Evolutionary conservation across 176 grass and related monocot genomes (phyloP).

Genomic region (Eragrostis curvula): DNA sequence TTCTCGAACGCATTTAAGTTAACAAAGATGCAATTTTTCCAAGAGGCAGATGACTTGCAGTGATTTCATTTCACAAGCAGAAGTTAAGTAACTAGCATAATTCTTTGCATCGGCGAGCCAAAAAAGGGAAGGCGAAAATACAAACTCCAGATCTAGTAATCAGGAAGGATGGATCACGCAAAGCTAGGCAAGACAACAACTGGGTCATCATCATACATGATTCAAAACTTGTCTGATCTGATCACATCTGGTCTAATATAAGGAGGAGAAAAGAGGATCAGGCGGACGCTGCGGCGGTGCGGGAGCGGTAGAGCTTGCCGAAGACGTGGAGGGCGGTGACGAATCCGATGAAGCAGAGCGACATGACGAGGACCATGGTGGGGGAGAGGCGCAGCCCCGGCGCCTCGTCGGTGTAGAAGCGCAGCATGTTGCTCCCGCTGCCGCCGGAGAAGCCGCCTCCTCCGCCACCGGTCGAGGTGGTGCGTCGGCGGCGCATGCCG

Average conservation of each 20-base stretch:
- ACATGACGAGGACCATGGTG: slow-evolving; percentile 72
- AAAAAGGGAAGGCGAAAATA: not conserved
- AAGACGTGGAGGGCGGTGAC: slow-evolving; percentile 85
- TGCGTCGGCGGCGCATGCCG: slow-evolving; percentile 61
- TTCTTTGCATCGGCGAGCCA: slow-evolving; percentile 4
- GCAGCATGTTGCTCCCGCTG: slow-evolving; percentile 79
- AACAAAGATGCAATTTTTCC: not conserved
- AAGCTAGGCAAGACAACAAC: not conserved
- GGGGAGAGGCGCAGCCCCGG: slow-evolving; percentile 72
- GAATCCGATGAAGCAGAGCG: slow-evolving; percentile 70
- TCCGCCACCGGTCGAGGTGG: slow-evolving; percentile 9
- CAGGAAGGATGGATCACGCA: not conserved
- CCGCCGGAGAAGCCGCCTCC: slow-evolving; percentile 49
- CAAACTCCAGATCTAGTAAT: not conserved
- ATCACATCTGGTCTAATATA: not conserved
- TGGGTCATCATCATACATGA: not conserved
- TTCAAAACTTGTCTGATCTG: not conserved
- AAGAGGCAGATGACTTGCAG: not conserved
- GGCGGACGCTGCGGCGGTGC: slow-evolving; percentile 53
- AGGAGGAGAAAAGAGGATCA: slow-evolving; percentile 25
- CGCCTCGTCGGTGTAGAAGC: slow-evolving; percentile 89
- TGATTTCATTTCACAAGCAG: not conserved
- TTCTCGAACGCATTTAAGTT: not conserved
- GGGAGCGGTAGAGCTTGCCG: slow-evolving; percentile 82
- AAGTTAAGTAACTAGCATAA: slow-evolving; percentile 14